These are phyloP conservation scores for Chenopodium quinoa DNA, from an alignment of 148 eudicot species.

Conservation along the genomic window DNA sequence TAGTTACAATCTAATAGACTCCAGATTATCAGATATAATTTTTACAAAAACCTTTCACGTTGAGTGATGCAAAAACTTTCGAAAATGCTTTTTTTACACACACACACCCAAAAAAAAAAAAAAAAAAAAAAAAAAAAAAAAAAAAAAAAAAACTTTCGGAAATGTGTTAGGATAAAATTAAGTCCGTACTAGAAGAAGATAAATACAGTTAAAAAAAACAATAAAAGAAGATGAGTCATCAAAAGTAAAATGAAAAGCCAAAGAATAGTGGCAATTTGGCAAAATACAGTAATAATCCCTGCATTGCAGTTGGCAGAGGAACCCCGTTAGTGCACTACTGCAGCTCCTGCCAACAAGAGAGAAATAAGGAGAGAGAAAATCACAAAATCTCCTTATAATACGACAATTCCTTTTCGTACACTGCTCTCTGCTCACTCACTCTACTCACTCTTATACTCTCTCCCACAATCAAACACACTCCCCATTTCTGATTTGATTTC, in stretches of 20 bases:
- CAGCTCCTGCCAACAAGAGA: not conserved
- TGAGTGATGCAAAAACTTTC: no score
- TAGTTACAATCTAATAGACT: no score
- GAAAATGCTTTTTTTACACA: no score
- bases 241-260: not conserved
- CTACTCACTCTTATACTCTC: not conserved
- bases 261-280: not conserved
- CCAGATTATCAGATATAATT: no score
- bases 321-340: not conserved
- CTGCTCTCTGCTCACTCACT: not conserved
- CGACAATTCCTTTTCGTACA: constrained; percentile 22
- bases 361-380: not conserved
- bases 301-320: no score
- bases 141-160: no score
- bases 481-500: not conserved
- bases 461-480: not conserved
- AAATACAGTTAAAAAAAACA: not conserved
- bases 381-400: constrained; percentile 3
- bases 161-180: no score
- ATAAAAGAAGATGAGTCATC: not conserved
- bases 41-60: no score
- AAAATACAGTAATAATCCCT: not conserved
- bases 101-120: no score
- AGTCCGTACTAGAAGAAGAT: no score
- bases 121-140: no score